Conservation (phyloP, 2,329 filamentous ascomycete genomes). For the Nemania serpens region DNA sequence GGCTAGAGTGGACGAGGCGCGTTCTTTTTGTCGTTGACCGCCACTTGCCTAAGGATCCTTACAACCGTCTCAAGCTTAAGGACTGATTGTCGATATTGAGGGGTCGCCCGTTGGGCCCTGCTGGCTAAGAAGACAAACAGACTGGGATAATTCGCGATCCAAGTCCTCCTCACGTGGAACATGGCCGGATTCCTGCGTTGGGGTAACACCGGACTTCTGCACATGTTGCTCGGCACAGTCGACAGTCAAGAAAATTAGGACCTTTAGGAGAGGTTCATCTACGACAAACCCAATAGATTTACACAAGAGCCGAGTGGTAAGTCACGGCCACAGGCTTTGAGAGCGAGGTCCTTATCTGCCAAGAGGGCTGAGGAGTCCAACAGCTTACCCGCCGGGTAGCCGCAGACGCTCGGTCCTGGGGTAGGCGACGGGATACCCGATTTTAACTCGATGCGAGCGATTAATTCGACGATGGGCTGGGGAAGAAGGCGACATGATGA, state of each 20-base stretch:
- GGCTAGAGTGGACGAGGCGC: slow-evolving; percentile 1
- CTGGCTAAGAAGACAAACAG: slow-evolving; percentile 12
- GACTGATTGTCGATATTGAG: not conserved
- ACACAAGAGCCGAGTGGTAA: slow-evolving; percentile 4
- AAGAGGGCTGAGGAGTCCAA: slow-evolving; percentile 1
- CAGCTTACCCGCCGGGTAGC: slow-evolving; percentile 7
- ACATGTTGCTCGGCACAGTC: no score
- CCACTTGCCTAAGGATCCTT: slow-evolving; percentile 5
- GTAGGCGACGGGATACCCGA: slow-evolving; percentile 9
- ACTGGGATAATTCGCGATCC: slow-evolving; percentile 1
- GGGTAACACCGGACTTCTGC: slow-evolving; percentile 1
- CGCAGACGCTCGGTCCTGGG: slow-evolving; percentile 17
- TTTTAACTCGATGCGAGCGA: slow-evolving; percentile 1
- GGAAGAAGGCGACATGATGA: slow-evolving; percentile 3
- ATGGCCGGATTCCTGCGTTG: slow-evolving; percentile 17
- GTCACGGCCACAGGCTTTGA: not conserved
- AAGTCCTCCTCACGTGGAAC: not conserved
- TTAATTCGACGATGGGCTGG: not conserved
- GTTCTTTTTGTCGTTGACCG: slow-evolving; percentile 17
- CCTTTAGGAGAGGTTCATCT: not conserved
- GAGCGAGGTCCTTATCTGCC: slow-evolving; percentile 9
- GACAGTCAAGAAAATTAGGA: not conserved
- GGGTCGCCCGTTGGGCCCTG: not conserved
- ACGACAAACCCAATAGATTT: slow-evolving; percentile 8
- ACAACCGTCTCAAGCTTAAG: not conserved